Evolutionary conservation across 2,329 filamentous ascomycete genomes (phyloP).

Genomic region (Hypoxylon sp.): DNA sequence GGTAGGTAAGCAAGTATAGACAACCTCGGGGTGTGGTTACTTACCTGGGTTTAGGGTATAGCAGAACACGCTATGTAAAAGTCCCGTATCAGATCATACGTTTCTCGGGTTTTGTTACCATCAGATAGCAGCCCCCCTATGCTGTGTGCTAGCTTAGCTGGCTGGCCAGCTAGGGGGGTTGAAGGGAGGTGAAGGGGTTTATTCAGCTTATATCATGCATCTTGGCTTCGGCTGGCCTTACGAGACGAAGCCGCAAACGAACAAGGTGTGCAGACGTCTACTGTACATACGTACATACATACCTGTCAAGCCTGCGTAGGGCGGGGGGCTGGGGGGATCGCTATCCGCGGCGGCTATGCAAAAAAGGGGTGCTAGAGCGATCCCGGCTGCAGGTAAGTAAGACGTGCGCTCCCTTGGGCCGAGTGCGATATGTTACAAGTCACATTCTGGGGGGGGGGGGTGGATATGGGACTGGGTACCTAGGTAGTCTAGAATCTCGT

Average conservation of each 20-base stretch:
- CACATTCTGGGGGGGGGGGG: too few species aligned
- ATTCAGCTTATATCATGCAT: constrained; percentile 29
- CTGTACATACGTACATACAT: constrained; percentile 12
- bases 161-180: too few species aligned
- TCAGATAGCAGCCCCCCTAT: not conserved
- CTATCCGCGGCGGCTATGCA: constrained; percentile 27
- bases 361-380: constrained; percentile 24
- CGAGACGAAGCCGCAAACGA: constrained; percentile 15
- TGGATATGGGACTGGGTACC: too few species aligned
- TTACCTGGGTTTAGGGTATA: not conserved
- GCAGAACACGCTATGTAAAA: not conserved
- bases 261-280: not conserved
- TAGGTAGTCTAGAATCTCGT: not conserved
- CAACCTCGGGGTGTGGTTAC: not conserved
- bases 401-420: not conserved
- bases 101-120: not conserved
- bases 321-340: constrained; percentile 3
- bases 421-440: not conserved
- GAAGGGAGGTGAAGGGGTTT: not conserved
- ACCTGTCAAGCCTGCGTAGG: too few species aligned
- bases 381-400: constrained; percentile 20
- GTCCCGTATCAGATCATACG: not conserved
- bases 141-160: too few species aligned
- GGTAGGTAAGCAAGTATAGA: not conserved
- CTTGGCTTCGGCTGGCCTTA: constrained; percentile 11